phyloP scores from a whole-genome alignment of 208 protist genomes.

The Angomonas desouzai region DNA sequence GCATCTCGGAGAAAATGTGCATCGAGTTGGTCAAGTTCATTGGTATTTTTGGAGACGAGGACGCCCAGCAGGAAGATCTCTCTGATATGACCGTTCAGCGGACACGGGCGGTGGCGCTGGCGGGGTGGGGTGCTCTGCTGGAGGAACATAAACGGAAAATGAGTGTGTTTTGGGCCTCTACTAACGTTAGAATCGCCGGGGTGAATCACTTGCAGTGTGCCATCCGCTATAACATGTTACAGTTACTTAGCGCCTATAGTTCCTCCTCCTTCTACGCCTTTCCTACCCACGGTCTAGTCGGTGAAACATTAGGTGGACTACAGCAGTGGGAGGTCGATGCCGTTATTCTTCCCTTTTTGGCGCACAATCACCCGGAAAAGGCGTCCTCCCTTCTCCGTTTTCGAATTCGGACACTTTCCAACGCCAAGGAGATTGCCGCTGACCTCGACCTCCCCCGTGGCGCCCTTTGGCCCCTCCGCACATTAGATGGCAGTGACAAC shows the following conservation, averaged over 20 bases:
- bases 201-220: conserved; percentile 59
- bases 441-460: conserved; percentile 82
- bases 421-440: conserved; percentile 64
- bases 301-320: conserved; percentile 59
- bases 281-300: conserved; percentile 71
- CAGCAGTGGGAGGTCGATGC: conserved; percentile 90
- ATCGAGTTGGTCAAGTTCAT: conserved; percentile 82
- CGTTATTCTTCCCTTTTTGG: conserved; percentile 78
- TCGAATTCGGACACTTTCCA: conserved; percentile 70
- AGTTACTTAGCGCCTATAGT: conserved; percentile 64
- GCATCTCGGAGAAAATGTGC: conserved; percentile 54
- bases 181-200: conserved; percentile 60
- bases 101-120: conserved; percentile 44
- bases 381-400: conserved; percentile 81
- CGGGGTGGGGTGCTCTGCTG: conserved; percentile 57
- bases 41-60: conserved; percentile 74
- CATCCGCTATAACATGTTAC: conserved; percentile 84
- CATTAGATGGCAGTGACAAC: conserved; percentile 76
- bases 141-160: conserved; percentile 61
- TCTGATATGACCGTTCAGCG: conserved; percentile 61
- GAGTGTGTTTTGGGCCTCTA: conserved; percentile 64
- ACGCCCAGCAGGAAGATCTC: conserved; percentile 76
- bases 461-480: conserved; percentile 79
- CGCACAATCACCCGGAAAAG: conserved; percentile 68
- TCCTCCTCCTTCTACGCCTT: conserved; percentile 41